phyloP scores from a whole-genome alignment of 1,284 basidiomycete genomes.

The Stygiomarasmius scandens region DNA sequence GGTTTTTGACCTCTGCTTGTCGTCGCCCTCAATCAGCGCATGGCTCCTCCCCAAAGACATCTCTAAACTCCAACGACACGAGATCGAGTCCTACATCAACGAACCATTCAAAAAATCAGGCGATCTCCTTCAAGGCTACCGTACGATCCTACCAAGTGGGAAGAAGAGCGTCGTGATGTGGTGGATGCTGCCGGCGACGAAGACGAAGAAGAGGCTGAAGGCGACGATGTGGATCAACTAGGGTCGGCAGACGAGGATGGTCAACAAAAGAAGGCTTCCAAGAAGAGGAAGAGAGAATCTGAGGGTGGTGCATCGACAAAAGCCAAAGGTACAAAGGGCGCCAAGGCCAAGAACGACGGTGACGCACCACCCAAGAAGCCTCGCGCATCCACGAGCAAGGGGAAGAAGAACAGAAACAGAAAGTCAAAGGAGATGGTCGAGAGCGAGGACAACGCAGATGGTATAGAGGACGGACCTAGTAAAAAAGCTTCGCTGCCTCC shows the following conservation, averaged over 20 bases:
- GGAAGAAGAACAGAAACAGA: conserved; percentile 58
- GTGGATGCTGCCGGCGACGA: conserved; percentile 40
- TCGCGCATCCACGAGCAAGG: conserved; percentile 40
- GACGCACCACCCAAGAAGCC: conserved; percentile 35
- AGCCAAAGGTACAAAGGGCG: conserved; percentile 10
- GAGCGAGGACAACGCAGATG: conserved; percentile 70
- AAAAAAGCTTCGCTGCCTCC: conserved; percentile 63
- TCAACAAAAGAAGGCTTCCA: conserved; percentile 52
- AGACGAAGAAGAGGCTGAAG: conserved; percentile 61
- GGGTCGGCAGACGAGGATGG: conserved; percentile 47
- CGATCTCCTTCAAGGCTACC: conserved; percentile 81
- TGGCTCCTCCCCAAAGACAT: conserved; percentile 88
- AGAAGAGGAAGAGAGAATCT: conserved; percentile 64
- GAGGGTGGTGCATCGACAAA: conserved; percentile 29
- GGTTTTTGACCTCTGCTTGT: neutral
- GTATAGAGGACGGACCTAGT: conserved; percentile 51
- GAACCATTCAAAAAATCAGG: conserved; percentile 75
- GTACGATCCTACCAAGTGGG: conserved; percentile 81
- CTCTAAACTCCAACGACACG: conserved; percentile 74
- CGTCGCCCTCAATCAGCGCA: conserved; percentile 52
- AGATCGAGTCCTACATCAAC: conserved; percentile 84
- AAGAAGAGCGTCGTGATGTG: conserved; percentile 52
- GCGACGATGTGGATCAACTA: conserved; percentile 55
- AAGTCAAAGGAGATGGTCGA: conserved; percentile 72
- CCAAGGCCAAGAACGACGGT: conserved; percentile 24